phyloP scores from a whole-genome alignment of 345 rosid genomes.

The Carallia pectinifolia region DNA sequence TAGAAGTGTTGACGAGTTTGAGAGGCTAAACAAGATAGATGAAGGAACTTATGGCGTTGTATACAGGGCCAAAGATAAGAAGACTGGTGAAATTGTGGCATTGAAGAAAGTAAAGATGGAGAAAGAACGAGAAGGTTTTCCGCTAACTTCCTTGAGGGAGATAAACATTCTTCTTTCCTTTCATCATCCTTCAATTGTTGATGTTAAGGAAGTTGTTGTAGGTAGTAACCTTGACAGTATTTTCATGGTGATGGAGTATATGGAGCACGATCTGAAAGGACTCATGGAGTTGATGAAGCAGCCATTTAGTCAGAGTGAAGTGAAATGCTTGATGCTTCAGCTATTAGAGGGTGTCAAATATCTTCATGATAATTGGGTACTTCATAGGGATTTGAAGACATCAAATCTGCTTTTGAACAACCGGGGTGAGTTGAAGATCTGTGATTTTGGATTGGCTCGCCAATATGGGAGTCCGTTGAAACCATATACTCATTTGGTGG shows the following conservation, averaged over 20 bases:
- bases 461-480: constrained; percentile 96
- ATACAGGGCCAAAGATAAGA: constrained; percentile 91
- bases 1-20: constrained; percentile 97
- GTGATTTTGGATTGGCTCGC: constrained; percentile 98
- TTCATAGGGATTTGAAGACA: constrained; percentile 97
- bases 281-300: constrained; percentile 97
- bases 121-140: constrained; percentile 98
- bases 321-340: constrained; percentile 97
- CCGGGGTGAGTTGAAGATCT: constrained; percentile 93
- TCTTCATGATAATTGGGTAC: constrained; percentile 99
- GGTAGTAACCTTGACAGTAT: constrained; percentile 90
- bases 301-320: constrained; percentile 98
- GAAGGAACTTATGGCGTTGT: constrained; percentile 99
- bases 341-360: constrained; percentile 86
- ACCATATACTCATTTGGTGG: constrained; percentile 97
- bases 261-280: constrained; percentile 98
- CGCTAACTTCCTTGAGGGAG: constrained; percentile 90
- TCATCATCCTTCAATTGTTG: constrained; percentile 89
- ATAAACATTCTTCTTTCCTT: constrained; percentile 95
- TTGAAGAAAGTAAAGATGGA: constrained; percentile 99
- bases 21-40: constrained; percentile 94
- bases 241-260: constrained; percentile 99
- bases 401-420: constrained; percentile 94
- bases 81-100: constrained; percentile 93
- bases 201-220: constrained; percentile 98